These are phyloP conservation scores for Tanacetum coccineum DNA, from an alignment of 129 eudicot genomes.

Conservation along the genomic window DNA sequence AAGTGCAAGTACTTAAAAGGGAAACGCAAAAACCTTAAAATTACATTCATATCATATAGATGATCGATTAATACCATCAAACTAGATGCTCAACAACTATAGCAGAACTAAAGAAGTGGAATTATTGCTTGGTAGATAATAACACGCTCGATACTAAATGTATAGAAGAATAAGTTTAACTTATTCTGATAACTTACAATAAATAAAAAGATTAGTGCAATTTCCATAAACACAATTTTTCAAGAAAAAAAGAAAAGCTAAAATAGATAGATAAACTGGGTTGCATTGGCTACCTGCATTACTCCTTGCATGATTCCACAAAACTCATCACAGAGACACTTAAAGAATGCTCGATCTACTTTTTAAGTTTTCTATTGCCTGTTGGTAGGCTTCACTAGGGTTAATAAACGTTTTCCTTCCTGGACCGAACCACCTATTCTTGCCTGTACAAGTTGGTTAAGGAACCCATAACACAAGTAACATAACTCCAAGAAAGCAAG, in stretches of 20 bases:
- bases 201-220: background rate
- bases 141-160: constrained; percentile 11
- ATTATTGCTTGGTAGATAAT: background rate
- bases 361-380: background rate
- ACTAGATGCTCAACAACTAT: background rate
- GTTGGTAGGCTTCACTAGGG: background rate
- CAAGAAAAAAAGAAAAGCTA: no score
- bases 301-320: background rate
- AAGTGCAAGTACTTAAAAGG: no score
- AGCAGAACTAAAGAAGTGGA: background rate
- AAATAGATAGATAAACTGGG: no score
- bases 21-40: no score
- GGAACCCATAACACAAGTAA: no score
- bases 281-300: background rate
- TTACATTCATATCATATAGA: no score
- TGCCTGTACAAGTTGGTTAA: background rate
- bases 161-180: constrained; percentile 29
- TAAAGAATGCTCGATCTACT: background rate
- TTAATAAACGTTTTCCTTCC: background rate
- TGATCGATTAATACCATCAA: background rate
- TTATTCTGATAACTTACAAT: background rate
- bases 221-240: no score
- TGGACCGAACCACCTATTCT: background rate
- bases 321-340: background rate
- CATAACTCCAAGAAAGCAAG: no score